Evolutionary conservation across 345 rosid species (phyloP).

Genomic region (Corchorus capsularis): DNA sequence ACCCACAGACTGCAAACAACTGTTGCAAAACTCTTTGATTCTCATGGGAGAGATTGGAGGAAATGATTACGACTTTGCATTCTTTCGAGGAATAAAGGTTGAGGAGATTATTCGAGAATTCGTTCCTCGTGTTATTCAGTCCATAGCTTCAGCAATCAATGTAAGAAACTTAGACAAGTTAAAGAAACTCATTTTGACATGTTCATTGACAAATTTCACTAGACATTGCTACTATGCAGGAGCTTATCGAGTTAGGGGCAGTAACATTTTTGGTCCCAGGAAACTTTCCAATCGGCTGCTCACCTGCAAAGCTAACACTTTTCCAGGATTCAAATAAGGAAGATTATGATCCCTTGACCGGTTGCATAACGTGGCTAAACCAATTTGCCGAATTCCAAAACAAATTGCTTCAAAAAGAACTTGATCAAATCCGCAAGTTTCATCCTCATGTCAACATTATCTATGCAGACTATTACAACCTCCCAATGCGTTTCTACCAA

Average conservation of each 20-base stretch:
- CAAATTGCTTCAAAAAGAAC: constrained; percentile 32
- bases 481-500: constrained; percentile 25
- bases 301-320: constrained; percentile 31
- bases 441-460: constrained; percentile 37
- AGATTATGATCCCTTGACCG: constrained; percentile 39
- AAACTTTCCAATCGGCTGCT: constrained; percentile 45
- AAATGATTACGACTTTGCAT: constrained; percentile 47
- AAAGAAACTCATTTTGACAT: too few species aligned
- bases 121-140: constrained; percentile 37
- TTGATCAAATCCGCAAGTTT: constrained; percentile 22
- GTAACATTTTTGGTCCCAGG: constrained; percentile 50
- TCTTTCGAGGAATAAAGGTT: constrained; percentile 26
- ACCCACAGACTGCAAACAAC: constrained; percentile 37
- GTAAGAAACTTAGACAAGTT: constrained; percentile 19
- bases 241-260: background rate
- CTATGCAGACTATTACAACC: constrained; percentile 47
- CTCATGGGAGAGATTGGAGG: constrained; percentile 25
- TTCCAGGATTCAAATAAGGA: constrained; percentile 23
- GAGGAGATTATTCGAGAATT: constrained; percentile 29
- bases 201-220: too few species aligned
- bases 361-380: constrained; percentile 50
- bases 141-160: constrained; percentile 37
- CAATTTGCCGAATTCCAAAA: constrained; percentile 40
- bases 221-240: constrained; percentile 30
- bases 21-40: constrained; percentile 38